These are phyloP conservation scores for Atkinsonella texensis DNA, from an alignment of 2,329 filamentous ascomycete species.

Conservation along the genomic window DNA sequence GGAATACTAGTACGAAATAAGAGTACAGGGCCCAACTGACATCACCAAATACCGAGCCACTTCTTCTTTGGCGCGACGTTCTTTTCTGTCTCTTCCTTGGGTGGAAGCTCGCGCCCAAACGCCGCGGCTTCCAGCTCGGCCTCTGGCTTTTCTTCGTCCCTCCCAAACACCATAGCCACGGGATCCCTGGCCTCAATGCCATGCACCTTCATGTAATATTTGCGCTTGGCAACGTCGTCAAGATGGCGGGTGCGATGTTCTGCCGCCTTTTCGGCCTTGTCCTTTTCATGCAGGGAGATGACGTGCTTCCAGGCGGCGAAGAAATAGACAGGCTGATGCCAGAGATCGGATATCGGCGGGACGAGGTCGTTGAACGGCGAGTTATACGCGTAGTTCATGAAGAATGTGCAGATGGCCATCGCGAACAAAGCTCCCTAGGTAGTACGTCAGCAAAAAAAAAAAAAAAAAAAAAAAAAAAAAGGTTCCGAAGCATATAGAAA, in stretches of 20 bases:
- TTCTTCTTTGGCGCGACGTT: conserved; percentile 46
- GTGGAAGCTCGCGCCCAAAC: conserved; percentile 23
- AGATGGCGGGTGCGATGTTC: conserved; percentile 62
- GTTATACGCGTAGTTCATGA: conserved; percentile 64
- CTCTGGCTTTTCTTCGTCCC: conserved; percentile 23
- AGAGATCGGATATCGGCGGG: conserved; percentile 56
- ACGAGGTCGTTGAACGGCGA: conserved; percentile 74
- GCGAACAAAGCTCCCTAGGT: conserved; percentile 50
- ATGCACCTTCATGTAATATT: conserved; percentile 75
- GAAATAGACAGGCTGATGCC: conserved; percentile 58
- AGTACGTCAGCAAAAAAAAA: neutral
- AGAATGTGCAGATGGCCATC: conserved; percentile 61
- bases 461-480: neutral
- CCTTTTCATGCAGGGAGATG: conserved; percentile 62
- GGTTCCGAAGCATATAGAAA: no score
- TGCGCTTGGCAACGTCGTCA: conserved; percentile 80
- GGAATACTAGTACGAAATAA: neutral
- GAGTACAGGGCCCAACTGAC: neutral
- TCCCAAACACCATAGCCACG: conserved; percentile 34
- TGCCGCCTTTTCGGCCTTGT: conserved; percentile 53
- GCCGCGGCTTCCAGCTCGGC: conserved; percentile 24
- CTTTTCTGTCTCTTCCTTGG: conserved; percentile 15
- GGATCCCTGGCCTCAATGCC: conserved; percentile 56
- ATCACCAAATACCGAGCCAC: conserved; percentile 72
- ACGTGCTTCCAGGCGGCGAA: conserved; percentile 56